Evolutionary conservation across 1,284 basidiomycete genomes (phyloP), one percentile per base, ranked within the genome.

Genomic region (Marasmius sp.): DNA sequence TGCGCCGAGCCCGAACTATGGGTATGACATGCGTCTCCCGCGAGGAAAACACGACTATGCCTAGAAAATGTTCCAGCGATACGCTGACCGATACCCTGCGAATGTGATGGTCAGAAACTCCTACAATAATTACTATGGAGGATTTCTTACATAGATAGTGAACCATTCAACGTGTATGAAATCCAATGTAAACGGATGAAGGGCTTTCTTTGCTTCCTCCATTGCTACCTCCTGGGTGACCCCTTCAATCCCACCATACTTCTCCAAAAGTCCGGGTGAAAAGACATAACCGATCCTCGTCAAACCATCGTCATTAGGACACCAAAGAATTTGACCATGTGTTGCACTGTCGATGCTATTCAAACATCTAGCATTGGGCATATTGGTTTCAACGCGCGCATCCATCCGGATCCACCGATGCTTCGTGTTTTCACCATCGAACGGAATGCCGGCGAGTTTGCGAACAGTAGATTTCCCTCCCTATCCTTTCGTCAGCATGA

Each of bases 251-350:
- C 68, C 69, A 16, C 70, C 70, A 58, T 71, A 71, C 60, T 68
- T 69, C 51, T 70, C 67, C 38, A 70, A 55, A 55, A 71, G 49
- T 9, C 63, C 64, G 22, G 64, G 63, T 0, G 66, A 68, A 12
- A 71, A 70, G n/a, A 71, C 70, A 49, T 70, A 71, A 20, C 70
- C 70, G 51, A 71, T 71, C 20, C 70, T 65, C 22, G 66, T 68
- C 38, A 70, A 58, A 22, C 70, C 70, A 39, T 65, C 64, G 54
- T 71, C 70, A n/a, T 64, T 66, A 1, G 69, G 69, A 41, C 69
- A 71, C 69, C 69, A 71, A 45, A 71, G 66, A 41, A 71, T 69
- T 55, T 71, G 69, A 16, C 69, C 69, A 59, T 71, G 69, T 37
- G 57, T 61, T 11, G 64, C 57, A 58, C 64, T 66, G 58, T 69